phyloP scores from a whole-genome alignment of 306 rosid species.

The Cercis canadensis region DNA sequence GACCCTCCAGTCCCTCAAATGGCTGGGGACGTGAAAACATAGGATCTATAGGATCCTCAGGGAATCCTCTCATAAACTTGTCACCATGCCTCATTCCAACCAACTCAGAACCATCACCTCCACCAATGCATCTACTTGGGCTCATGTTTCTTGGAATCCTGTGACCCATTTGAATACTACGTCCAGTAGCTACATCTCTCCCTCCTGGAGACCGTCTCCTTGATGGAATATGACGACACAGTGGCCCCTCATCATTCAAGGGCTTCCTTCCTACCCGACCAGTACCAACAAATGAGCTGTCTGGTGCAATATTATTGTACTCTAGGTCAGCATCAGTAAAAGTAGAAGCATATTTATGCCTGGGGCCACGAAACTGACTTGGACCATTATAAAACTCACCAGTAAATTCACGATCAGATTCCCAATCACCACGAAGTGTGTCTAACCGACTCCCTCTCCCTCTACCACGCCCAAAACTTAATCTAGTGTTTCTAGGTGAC shows the following conservation, averaged over 20 bases:
- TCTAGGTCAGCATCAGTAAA: slow-evolving; percentile 59
- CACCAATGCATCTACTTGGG: slow-evolving; percentile 65
- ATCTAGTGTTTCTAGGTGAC: slow-evolving; percentile 65
- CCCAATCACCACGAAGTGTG: slow-evolving; percentile 62
- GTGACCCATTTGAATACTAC: slow-evolving; percentile 59
- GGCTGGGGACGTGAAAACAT: slow-evolving; percentile 63
- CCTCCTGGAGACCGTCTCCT: slow-evolving; percentile 81
- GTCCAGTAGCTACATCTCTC: slow-evolving; percentile 43
- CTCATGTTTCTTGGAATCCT: slow-evolving; percentile 68
- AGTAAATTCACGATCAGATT: slow-evolving; percentile 62
- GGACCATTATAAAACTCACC: slow-evolving; percentile 69
- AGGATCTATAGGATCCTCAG: slow-evolving; percentile 58
- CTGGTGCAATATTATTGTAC: slow-evolving; percentile 61
- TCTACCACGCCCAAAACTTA: slow-evolving; percentile 73
- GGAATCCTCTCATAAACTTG: slow-evolving; percentile 64
- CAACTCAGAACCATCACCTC: slow-evolving; percentile 63
- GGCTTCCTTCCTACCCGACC: slow-evolving; percentile 73
- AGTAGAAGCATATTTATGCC: slow-evolving; percentile 66
- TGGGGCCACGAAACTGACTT: slow-evolving; percentile 63
- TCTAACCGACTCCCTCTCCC: slow-evolving; percentile 58
- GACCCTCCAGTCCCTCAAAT: slow-evolving; percentile 62
- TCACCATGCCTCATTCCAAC: slow-evolving; percentile 68
- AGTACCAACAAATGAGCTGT: slow-evolving; percentile 61
- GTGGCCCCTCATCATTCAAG: slow-evolving; percentile 59
- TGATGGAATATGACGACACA: slow-evolving; percentile 52